phyloP scores from a whole-genome alignment of 2,329 filamentous ascomycete genomes.

The Cyphellophora attinorum region DNA sequence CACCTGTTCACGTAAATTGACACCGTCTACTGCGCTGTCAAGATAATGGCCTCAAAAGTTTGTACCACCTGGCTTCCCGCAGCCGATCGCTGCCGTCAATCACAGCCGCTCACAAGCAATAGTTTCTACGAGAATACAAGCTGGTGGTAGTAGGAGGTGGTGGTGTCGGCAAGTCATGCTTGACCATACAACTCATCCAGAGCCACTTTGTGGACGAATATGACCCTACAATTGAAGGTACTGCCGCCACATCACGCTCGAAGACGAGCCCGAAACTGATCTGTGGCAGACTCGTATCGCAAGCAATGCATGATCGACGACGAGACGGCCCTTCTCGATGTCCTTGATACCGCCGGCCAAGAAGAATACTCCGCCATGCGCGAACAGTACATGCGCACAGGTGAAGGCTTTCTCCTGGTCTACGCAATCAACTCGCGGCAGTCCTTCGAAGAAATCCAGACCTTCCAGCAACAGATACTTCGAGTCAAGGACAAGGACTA shows the following conservation, averaged over 20 bases:
- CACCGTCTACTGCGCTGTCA: constrained; percentile 3
- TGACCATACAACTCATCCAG: constrained; percentile 93
- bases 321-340: constrained; percentile 92
- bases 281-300: constrained; percentile 78
- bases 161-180: constrained; percentile 97
- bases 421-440: constrained; percentile 97
- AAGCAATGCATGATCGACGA: constrained; percentile 99
- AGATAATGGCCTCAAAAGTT: constrained; percentile 30
- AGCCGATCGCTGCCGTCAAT: constrained; percentile 5
- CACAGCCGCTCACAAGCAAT: constrained; percentile 4
- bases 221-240: constrained; percentile 96
- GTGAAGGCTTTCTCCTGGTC: constrained; percentile 93
- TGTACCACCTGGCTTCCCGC: constrained; percentile 19
- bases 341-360: constrained; percentile 94
- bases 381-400: constrained; percentile 99
- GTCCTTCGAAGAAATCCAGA: constrained; percentile 97
- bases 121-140: constrained; percentile 90
- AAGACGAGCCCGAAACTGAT: background rate
- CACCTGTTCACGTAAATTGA: too few species aligned
- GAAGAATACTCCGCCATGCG: constrained; percentile 99
- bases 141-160: constrained; percentile 94
- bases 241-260: constrained; percentile 6
- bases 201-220: constrained; percentile 99
- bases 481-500: constrained; percentile 99
- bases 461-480: constrained; percentile 97